phyloP scores from a whole-genome alignment of 768 basidiomycete species.

The Suillus placidus region DNA sequence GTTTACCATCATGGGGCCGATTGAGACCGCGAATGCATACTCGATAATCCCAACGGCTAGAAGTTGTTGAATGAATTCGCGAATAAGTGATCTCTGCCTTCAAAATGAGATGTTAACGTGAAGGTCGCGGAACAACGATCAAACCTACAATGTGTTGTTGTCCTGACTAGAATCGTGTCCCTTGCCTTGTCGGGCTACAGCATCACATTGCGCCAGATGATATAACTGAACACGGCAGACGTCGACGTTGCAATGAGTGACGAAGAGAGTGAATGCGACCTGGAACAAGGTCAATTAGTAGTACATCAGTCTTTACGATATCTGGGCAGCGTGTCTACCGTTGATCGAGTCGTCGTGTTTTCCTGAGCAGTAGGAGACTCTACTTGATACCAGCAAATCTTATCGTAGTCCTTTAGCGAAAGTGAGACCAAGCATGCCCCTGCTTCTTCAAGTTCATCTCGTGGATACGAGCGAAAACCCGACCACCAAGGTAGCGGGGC shows the following conservation, averaged over 20 bases:
- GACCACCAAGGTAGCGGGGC: slow-evolving; percentile 92
- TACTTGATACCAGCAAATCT: too few species aligned
- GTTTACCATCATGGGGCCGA: slow-evolving; percentile 54
- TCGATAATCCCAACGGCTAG: slow-evolving; percentile 57
- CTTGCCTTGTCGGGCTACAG: slow-evolving; percentile 40
- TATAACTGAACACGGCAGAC: too few species aligned
- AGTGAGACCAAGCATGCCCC: slow-evolving; percentile 95
- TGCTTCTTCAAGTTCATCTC: slow-evolving; percentile 99
- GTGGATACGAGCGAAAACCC: slow-evolving; percentile 97
- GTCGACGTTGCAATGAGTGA: too few species aligned
- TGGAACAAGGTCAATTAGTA: too few species aligned
- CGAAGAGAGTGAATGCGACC: too few species aligned
- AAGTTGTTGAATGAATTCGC: slow-evolving; percentile 51
- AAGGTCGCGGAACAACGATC: not conserved
- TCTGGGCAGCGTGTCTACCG: too few species aligned
- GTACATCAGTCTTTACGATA: too few species aligned
- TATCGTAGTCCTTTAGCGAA: slow-evolving; percentile 96
- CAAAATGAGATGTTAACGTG: slow-evolving; percentile 15
- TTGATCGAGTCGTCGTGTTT: too few species aligned
- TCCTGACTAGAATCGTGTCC: slow-evolving; percentile 24
- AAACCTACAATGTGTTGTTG: slow-evolving; percentile 15
- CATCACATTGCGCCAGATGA: slow-evolving; percentile 60
- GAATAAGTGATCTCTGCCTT: slow-evolving; percentile 30
- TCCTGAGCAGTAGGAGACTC: too few species aligned
- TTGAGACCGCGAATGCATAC: slow-evolving; percentile 47